These are phyloP conservation scores for Ophiostoma pallidulum DNA, from an alignment of 2,329 filamentous ascomycete species.

Conservation along the genomic window DNA sequence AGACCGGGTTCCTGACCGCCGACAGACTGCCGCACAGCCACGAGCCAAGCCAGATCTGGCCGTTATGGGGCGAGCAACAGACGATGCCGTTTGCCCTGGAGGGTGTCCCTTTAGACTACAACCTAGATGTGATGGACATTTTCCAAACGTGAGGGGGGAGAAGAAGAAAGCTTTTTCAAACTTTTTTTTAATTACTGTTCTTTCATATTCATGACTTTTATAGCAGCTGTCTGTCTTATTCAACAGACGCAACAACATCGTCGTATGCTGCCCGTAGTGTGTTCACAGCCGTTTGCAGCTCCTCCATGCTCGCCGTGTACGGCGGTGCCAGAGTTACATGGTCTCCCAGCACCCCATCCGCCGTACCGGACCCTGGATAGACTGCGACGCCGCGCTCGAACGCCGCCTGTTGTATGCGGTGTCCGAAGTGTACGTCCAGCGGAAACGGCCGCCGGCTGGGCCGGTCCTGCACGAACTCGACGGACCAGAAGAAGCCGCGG, in stretches of 20 bases:
- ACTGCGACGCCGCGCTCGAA: slow-evolving; percentile 29
- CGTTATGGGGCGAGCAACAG: slow-evolving; percentile 11
- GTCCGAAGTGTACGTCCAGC: slow-evolving; percentile 20
- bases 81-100: slow-evolving; percentile 9
- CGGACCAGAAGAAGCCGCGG: slow-evolving; percentile 46
- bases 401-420: slow-evolving; percentile 23
- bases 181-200: not conserved
- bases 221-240: no score
- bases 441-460: slow-evolving; percentile 24
- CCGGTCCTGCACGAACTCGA: slow-evolving; percentile 31
- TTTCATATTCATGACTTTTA: no score
- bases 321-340: slow-evolving; percentile 61
- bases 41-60: slow-evolving; percentile 3
- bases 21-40: no score
- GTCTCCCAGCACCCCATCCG: slow-evolving; percentile 52
- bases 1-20: no score
- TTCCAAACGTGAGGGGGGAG: not conserved
- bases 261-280: slow-evolving; percentile 29
- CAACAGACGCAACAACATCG: not conserved
- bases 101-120: slow-evolving; percentile 6
- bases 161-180: not conserved
- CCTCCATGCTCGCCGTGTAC: slow-evolving; percentile 46
- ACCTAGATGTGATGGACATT: slow-evolving; percentile 8
- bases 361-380: slow-evolving; percentile 54
- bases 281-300: slow-evolving; percentile 48